phyloP scores from a whole-genome alignment of 768 basidiomycete genomes.

The Coprinopsis marcescibilis region DNA sequence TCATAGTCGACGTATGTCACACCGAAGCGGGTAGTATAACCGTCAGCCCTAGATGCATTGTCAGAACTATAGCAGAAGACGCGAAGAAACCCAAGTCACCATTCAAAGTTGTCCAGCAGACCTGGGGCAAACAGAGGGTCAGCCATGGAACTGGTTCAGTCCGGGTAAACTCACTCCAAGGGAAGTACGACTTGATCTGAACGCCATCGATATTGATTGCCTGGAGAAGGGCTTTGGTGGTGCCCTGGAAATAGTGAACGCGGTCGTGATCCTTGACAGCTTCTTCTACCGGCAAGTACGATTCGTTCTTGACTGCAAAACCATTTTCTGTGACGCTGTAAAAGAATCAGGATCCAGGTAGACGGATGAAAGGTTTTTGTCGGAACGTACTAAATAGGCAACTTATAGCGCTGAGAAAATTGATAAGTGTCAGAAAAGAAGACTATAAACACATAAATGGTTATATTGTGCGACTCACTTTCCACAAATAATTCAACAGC shows the following conservation, averaged over 20 bases:
- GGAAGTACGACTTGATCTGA: conserved; percentile 57
- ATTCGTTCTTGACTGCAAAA: conserved; percentile 64
- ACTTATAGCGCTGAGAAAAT: conserved; percentile 31
- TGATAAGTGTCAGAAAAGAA: conserved; percentile 31
- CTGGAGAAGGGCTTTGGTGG: conserved; percentile 44
- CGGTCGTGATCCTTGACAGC: conserved; percentile 57
- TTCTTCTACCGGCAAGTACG: conserved; percentile 43
- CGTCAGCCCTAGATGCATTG: conserved; percentile 44
- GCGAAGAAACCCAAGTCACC: conserved; percentile 27
- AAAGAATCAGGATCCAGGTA: background rate
- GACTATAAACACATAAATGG: conserved; percentile 9
- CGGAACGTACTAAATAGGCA: conserved; percentile 31
- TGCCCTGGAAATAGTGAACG: conserved; percentile 61
- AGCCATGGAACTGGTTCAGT: background rate
- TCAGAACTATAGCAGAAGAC: background rate
- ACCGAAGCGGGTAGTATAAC: conserved; percentile 63
- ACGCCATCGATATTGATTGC: conserved; percentile 63
- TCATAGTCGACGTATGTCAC: conserved; percentile 68
- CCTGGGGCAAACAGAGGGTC: conserved; percentile 29
- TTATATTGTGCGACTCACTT: conserved; percentile 30
- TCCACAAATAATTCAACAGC: conserved; percentile 67
- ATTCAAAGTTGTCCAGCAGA: conserved; percentile 69
- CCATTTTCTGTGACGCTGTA: conserved; percentile 69
- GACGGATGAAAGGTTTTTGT: conserved; percentile 5
- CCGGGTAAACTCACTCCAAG: conserved; percentile 47